These are phyloP conservation scores for Coemansia reversa DNA, from an alignment of 192 early-diverging fungal genomes.

Conservation along the genomic window DNA sequence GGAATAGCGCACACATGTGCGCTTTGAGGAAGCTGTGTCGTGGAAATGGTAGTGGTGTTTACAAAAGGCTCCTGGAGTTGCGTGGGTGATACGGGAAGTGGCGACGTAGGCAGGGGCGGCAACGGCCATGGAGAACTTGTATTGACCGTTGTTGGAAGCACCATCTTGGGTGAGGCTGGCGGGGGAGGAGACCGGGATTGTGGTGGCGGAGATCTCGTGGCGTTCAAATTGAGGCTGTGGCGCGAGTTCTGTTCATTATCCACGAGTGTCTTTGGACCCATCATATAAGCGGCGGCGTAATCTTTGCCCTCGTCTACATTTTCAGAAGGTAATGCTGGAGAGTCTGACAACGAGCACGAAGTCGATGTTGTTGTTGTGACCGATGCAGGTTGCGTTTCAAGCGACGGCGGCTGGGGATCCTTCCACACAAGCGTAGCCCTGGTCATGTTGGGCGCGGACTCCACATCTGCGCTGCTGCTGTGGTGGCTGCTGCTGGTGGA, in stretches of 20 bases:
- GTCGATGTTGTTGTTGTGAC: not conserved
- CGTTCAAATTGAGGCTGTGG: slow-evolving; percentile 11
- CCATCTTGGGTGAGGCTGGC: not conserved
- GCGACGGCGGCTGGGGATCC: slow-evolving; percentile 3
- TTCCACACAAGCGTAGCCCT: slow-evolving; percentile 15
- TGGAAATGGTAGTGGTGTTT: not conserved
- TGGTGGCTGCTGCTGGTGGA: not conserved
- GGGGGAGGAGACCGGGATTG: not conserved
- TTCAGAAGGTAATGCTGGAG: slow-evolving; percentile 6
- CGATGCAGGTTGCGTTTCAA: not conserved
- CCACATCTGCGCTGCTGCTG: not conserved
- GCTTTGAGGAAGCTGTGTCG: not conserved
- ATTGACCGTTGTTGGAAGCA: not conserved
- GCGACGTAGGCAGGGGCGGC: slow-evolving; percentile 12
- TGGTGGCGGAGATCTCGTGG: slow-evolving; percentile 4
- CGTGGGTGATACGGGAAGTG: slow-evolving; percentile 1
- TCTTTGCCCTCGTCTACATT: not conserved
- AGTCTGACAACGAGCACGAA: slow-evolving; percentile 18
- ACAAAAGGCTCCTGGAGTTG: not conserved
- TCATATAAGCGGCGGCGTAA: not conserved
- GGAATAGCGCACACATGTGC: not conserved
- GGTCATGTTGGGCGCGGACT: slow-evolving; percentile 5
- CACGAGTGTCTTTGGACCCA: not conserved
- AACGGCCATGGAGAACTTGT: not conserved
- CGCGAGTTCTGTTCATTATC: not conserved